Percentiles rank a stretch among this genome's conserved stretches.
Conservation (phyloP, 75 land plant genomes). For the Selaginella moellendorffii region DNA sequence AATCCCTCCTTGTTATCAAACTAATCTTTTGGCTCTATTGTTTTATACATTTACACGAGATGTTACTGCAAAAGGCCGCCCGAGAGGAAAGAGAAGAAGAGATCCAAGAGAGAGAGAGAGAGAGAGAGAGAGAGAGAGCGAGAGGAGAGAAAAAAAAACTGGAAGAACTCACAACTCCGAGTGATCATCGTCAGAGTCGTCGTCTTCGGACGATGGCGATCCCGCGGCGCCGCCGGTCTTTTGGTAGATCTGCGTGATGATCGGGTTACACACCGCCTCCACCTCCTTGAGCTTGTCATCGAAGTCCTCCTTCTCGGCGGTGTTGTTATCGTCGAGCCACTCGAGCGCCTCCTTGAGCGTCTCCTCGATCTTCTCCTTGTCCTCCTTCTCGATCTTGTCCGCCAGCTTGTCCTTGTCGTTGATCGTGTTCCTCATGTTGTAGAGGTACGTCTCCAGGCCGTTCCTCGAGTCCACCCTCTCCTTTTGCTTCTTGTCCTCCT, state of each 20-base stretch:
- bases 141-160: too few relatives aligned
- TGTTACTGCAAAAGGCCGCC: too few relatives aligned
- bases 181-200: slow-evolving; percentile 7
- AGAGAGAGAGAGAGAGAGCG: too few relatives aligned
- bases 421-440: slow-evolving; percentile 56
- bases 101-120: too few relatives aligned
- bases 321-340: slow-evolving; percentile 67
- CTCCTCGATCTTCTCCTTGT: slow-evolving; percentile 55
- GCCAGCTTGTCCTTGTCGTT: slow-evolving; percentile 36
- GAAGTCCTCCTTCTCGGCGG: slow-evolving; percentile 64
- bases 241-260: slow-evolving; percentile 24
- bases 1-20: too few relatives aligned
- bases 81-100: too few relatives aligned
- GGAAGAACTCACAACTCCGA: slow-evolving; percentile 6
- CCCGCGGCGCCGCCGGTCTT: slow-evolving; percentile 24
- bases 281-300: slow-evolving; percentile 68
- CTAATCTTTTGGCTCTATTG: too few relatives aligned
- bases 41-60: too few relatives aligned
- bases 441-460: slow-evolving; percentile 54
- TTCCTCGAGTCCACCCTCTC: slow-evolving; percentile 61
- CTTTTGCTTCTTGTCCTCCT: slow-evolving; percentile 69
- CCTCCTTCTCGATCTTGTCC: slow-evolving; percentile 43
- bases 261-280: slow-evolving; percentile 39
- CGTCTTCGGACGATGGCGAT: not conserved
- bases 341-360: slow-evolving; percentile 49